Conservation (phyloP, 257 asterid genomes). For the Solanum chmielewskii region DNA sequence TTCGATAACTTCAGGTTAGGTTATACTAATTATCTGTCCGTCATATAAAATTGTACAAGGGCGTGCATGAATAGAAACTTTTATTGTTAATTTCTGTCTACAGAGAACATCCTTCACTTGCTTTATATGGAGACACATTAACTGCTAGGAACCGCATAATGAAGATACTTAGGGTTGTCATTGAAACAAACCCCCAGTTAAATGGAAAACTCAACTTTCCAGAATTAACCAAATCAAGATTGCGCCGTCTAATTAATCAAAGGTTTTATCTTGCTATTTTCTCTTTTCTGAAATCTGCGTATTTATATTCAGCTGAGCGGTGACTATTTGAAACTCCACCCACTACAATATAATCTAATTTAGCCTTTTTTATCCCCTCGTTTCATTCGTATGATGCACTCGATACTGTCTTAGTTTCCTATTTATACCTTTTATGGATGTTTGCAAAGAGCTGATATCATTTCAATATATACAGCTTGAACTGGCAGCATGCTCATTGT, state of each 20-base stretch:
- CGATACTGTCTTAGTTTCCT: background rate
- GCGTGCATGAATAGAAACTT: background rate
- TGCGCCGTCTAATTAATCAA: conserved; percentile 67
- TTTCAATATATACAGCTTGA: conserved; percentile 45
- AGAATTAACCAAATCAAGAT: conserved; percentile 39
- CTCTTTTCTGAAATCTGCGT: background rate
- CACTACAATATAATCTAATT: background rate
- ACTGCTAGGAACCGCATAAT: conserved; percentile 41
- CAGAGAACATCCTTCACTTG: conserved; percentile 49
- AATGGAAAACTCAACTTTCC: conserved; percentile 38
- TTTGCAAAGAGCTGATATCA: conserved; percentile 1
- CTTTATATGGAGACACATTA: conserved; percentile 41
- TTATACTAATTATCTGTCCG: background rate
- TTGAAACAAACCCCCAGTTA: conserved; percentile 56
- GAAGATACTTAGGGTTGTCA: conserved; percentile 26
- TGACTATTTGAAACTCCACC: background rate
- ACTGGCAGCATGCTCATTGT: conserved; percentile 79
- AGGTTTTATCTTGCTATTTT: conserved; percentile 26
- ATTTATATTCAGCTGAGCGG: background rate
- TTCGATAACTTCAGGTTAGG: conserved; percentile 59
- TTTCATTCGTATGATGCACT: background rate
- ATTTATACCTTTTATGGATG: background rate
- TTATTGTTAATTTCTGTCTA: background rate
- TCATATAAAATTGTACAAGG: background rate
- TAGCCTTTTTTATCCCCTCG: background rate